Percentiles rank a stretch among this genome's conserved stretches.
Conservation (phyloP, 768 basidiomycete species). For the Pulveroboletus ravenelii region DNA sequence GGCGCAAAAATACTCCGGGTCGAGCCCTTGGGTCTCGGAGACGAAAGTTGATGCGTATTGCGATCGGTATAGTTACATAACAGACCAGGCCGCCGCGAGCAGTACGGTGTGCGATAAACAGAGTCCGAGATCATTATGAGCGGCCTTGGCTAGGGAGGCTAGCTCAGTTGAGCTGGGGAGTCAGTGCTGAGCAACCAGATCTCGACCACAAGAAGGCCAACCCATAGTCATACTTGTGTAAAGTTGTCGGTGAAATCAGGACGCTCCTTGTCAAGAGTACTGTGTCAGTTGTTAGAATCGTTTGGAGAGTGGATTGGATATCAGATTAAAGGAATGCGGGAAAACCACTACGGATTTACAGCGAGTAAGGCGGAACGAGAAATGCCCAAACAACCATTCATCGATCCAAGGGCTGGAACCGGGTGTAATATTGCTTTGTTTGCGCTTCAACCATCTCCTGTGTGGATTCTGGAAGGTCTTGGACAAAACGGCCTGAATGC, state of each 20-base stretch:
- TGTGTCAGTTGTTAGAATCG: not conserved
- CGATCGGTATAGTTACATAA: not conserved
- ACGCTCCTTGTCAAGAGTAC: not conserved
- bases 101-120: not conserved
- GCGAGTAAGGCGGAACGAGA: not conserved
- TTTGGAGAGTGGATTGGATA: not conserved
- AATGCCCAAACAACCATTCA: conserved; percentile 8
- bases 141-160: not conserved
- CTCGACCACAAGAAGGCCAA: not conserved
- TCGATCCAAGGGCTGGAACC: conserved; percentile 64
- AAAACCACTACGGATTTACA: conserved; percentile 4
- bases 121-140: not conserved
- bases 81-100: not conserved
- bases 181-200: not conserved
- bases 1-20: not conserved
- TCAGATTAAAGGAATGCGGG: not conserved
- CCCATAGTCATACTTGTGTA: not conserved
- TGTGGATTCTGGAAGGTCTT: conserved; percentile 89
- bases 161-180: not conserved
- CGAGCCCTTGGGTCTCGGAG: not conserved
- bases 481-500: conserved; percentile 64
- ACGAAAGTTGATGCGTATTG: too few relatives aligned
- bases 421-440: conserved; percentile 81
- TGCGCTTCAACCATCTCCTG: conserved; percentile 86
- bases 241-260: not conserved